Evolutionary conservation across 768 basidiomycete genomes (phyloP).

Genomic region (Crucibulum laeve): DNA sequence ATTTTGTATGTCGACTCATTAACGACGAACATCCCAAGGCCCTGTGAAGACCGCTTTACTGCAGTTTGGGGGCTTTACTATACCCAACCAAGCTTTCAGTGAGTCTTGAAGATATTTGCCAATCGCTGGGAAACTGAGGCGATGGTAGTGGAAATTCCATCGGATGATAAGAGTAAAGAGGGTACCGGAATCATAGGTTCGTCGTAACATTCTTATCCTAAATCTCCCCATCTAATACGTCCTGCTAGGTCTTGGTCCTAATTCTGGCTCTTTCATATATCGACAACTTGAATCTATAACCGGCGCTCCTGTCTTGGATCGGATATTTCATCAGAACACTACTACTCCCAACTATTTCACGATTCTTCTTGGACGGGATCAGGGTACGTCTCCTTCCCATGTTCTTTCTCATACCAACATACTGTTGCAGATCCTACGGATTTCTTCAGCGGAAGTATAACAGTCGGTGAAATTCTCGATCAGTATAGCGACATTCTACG

Average conservation of each 20-base stretch:
- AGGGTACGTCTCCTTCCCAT: slow-evolving; percentile 18
- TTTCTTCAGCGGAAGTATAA: slow-evolving; percentile 54
- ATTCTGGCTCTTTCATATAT: slow-evolving; percentile 47
- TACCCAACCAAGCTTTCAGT: slow-evolving; percentile 45
- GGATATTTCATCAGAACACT: slow-evolving; percentile 57
- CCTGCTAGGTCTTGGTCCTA: slow-evolving; percentile 53
- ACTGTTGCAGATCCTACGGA: slow-evolving; percentile 38
- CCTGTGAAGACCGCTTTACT: slow-evolving; percentile 38
- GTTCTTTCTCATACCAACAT: not conserved
- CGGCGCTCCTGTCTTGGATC: slow-evolving; percentile 56
- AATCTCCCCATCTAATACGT: not conserved
- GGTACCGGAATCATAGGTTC: slow-evolving; percentile 26
- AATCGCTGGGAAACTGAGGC: not conserved
- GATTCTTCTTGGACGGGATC: slow-evolving; percentile 56
- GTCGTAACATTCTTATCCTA: not conserved
- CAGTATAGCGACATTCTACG: slow-evolving; percentile 43
- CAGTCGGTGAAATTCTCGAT: slow-evolving; percentile 53
- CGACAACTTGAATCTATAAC: slow-evolving; percentile 22
- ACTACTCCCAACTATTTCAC: slow-evolving; percentile 60
- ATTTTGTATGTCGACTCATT: not conserved
- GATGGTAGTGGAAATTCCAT: slow-evolving; percentile 34
- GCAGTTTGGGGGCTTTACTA: slow-evolving; percentile 37
- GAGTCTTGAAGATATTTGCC: slow-evolving; percentile 12
- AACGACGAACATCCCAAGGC: slow-evolving; percentile 22
- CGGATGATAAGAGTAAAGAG: slow-evolving; percentile 21